Percentiles rank a stretch among this genome's conserved stretches.
Conservation (phyloP, 2,329 filamentous ascomycete genomes). For the Calonectria pauciramosa region DNA sequence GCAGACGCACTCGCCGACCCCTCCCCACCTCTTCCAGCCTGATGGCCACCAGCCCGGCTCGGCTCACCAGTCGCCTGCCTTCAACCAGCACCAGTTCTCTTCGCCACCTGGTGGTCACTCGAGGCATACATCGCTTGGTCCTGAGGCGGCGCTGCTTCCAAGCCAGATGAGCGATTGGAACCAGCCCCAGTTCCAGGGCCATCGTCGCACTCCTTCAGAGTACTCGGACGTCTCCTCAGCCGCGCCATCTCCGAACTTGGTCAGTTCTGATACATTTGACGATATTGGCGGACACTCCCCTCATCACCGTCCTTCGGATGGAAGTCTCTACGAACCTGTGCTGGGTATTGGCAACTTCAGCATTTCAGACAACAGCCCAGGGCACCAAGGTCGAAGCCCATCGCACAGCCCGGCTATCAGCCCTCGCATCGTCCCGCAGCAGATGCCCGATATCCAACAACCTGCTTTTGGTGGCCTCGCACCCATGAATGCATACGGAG, state of each 20-base stretch:
- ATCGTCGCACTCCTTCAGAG: conserved; percentile 89
- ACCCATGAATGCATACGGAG: conserved; percentile 55
- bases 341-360: conserved; percentile 85
- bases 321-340: conserved; percentile 81
- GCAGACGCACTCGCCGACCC: conserved; percentile 68
- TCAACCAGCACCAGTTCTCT: conserved; percentile 69
- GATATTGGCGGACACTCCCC: conserved; percentile 81
- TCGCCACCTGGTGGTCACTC: conserved; percentile 65
- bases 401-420: conserved; percentile 80
- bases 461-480: conserved; percentile 61
- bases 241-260: conserved; percentile 85
- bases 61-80: conserved; percentile 69
- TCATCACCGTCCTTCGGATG: conserved; percentile 81
- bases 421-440: conserved; percentile 70
- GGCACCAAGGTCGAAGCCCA: conserved; percentile 80
- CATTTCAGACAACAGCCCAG: conserved; percentile 80
- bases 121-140: conserved; percentile 69
- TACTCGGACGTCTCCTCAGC: conserved; percentile 92
- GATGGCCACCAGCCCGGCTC: conserved; percentile 63
- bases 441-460: conserved; percentile 67
- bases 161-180: conserved; percentile 68
- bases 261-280: conserved; percentile 85
- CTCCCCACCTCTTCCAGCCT: conserved; percentile 67
- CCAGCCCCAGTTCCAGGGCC: conserved; percentile 78
- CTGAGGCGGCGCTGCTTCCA: conserved; percentile 68